A percentile compares a stretch with the other conserved stretches of the same genome.
These are phyloP conservation scores for Mrakia gelida DNA, from an alignment of 768 basidiomycete species.

Conservation along the genomic window DNA sequence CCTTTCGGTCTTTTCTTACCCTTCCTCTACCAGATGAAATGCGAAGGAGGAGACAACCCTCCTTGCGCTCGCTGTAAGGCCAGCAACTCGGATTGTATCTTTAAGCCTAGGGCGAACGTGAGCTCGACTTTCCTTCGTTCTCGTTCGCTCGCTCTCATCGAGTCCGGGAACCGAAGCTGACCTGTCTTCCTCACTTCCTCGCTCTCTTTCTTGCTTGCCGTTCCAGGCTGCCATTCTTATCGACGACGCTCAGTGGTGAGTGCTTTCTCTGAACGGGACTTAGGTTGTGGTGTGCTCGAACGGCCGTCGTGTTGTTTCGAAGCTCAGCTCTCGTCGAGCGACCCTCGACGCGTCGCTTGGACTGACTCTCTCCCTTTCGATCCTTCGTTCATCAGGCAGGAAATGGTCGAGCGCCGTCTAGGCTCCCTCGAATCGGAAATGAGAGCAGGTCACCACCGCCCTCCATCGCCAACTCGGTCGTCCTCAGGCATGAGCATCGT, in stretches of 20 bases:
- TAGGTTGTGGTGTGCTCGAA: not conserved
- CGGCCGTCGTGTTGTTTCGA: not conserved
- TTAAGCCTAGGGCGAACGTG: not conserved
- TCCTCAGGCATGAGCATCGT: not conserved
- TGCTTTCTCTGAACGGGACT: not conserved
- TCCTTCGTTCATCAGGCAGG: not conserved
- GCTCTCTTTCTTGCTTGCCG: not conserved
- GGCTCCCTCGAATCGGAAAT: not conserved
- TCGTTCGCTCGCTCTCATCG: not conserved
- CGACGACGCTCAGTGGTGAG: conserved; percentile 9
- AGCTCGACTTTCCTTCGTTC: not conserved
- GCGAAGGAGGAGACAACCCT: conserved; percentile 1
- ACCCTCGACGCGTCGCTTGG: not conserved
- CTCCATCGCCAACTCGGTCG: not conserved
- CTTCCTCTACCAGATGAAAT: not conserved
- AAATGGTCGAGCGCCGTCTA: not conserved
- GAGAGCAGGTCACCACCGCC: not conserved
- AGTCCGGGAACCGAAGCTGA: not conserved
- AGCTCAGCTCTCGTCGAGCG: not conserved
- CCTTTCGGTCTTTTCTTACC: not conserved
- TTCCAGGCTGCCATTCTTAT: not conserved
- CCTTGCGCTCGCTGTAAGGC: not conserved
- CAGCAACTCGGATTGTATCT: not conserved
- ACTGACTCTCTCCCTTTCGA: not conserved
- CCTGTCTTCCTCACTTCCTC: not conserved